Evolutionary conservation across 768 basidiomycete species (phyloP).

Genomic region (Lepiota brunneoincarnata): DNA sequence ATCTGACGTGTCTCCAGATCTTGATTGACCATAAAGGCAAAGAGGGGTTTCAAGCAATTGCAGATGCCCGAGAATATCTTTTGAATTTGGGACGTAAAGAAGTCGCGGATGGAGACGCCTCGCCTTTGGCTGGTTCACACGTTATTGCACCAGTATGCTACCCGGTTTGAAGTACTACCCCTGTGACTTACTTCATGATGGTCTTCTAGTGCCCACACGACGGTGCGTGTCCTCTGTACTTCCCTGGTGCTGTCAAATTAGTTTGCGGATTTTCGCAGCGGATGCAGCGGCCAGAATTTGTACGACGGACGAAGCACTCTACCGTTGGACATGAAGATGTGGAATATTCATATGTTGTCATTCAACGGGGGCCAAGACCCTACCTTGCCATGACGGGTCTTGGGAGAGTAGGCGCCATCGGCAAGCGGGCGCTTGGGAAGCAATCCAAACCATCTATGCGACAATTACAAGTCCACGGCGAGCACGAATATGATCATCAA

Average conservation of each 20-base stretch:
- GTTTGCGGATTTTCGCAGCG: conserved; percentile 87
- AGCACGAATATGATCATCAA: conserved; percentile 18
- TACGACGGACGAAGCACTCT: conserved; percentile 86
- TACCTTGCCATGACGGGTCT: conserved; percentile 28
- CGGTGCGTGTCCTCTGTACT: conserved; percentile 71
- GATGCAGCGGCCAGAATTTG: conserved; percentile 80
- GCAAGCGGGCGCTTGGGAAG: conserved; percentile 40
- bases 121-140: conserved; percentile 57
- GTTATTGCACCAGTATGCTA: conserved; percentile 82
- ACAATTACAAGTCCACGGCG: conserved; percentile 40
- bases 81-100: conserved; percentile 63
- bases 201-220: conserved; percentile 84
- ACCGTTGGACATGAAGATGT: conserved; percentile 82
- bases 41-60: conserved; percentile 73
- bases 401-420: conserved; percentile 55
- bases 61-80: conserved; percentile 75
- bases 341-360: conserved; percentile 86
- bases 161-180: not conserved
- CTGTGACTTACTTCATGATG: not conserved
- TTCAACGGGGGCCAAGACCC: conserved; percentile 78
- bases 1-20: conserved; percentile 42
- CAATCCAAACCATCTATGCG: conserved; percentile 29
- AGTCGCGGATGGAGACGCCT: conserved; percentile 33
- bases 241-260: conserved; percentile 47
- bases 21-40: conserved; percentile 83